These are phyloP conservation scores for Aegilops sharonensis DNA, from an alignment of 176 grass and related monocot genomes.

Conservation along the genomic window DNA sequence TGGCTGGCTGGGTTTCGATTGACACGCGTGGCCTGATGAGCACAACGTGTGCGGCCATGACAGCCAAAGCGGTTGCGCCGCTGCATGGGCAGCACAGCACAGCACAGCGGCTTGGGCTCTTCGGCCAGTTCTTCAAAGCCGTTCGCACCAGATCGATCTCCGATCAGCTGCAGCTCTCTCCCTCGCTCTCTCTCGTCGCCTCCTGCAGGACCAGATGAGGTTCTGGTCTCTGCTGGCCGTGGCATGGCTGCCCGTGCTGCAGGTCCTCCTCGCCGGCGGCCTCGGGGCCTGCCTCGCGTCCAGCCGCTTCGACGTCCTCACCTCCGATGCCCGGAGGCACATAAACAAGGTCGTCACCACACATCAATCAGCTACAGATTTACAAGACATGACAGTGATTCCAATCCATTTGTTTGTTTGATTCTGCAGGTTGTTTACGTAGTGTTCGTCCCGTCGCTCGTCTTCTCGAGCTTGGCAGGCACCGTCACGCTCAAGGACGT, in stretches of 20 bases:
- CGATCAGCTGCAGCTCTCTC: background rate
- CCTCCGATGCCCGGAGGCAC: constrained; percentile 30
- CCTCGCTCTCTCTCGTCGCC: background rate
- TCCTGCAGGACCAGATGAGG: constrained; percentile 28
- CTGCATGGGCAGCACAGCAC: background rate
- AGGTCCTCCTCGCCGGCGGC: constrained; percentile 48
- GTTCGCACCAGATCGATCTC: too few species aligned
- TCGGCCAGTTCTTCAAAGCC: background rate
- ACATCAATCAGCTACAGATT: background rate
- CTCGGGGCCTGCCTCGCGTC: constrained; percentile 48
- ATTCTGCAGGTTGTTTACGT: constrained; percentile 36
- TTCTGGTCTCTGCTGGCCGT: constrained; percentile 49
- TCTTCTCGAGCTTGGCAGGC: constrained; percentile 54
- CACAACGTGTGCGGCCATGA: background rate
- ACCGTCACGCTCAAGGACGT: constrained; percentile 61
- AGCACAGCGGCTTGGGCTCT: background rate
- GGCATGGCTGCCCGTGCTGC: constrained; percentile 45
- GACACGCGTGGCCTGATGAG: constrained; percentile 7
- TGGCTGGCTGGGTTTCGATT: background rate
- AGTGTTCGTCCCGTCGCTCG: constrained; percentile 49
- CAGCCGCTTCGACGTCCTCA: constrained; percentile 30
- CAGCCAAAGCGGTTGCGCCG: background rate
- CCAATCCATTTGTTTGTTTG: background rate
- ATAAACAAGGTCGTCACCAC: constrained; percentile 48
- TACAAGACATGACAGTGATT: background rate